Conservation (phyloP, 257 asterid genomes). For the Fraxinus excelsior region DNA sequence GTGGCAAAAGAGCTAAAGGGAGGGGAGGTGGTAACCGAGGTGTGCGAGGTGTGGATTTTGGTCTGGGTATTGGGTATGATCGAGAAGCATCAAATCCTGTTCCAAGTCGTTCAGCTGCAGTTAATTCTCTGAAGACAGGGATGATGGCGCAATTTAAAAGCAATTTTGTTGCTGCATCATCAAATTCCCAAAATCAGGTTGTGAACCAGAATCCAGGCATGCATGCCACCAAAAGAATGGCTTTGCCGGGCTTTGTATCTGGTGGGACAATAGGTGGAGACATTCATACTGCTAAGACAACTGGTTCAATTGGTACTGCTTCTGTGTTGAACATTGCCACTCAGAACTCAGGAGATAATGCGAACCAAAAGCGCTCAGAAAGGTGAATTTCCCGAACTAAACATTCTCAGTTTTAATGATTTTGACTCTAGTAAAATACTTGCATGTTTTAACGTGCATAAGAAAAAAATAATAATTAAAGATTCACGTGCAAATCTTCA, state of each 20-base stretch:
- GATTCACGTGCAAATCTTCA: background rate
- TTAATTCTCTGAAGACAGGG: constrained; percentile 69
- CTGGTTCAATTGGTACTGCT: constrained; percentile 40
- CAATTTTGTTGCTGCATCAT: constrained; percentile 88
- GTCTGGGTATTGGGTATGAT: constrained; percentile 87
- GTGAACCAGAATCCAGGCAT: constrained; percentile 41
- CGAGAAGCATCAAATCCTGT: constrained; percentile 46
- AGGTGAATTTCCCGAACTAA: constrained; percentile 42
- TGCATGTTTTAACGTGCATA: background rate
- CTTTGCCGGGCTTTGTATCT: constrained; percentile 77
- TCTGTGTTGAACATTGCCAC: constrained; percentile 37
- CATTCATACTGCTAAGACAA: constrained; percentile 39
- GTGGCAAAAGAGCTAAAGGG: constrained; percentile 91
- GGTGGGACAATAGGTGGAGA: constrained; percentile 97
- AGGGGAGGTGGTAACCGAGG: constrained; percentile 80
- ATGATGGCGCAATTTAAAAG: constrained; percentile 80
- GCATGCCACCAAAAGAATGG: constrained; percentile 54
- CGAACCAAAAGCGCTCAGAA: constrained; percentile 44
- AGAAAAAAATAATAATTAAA: background rate
- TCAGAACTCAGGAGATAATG: constrained; percentile 40
- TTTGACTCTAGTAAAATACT: background rate
- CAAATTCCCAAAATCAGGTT: constrained; percentile 66
- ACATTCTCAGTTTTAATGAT: background rate
- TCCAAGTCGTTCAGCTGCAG: constrained; percentile 69
- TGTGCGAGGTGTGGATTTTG: constrained; percentile 94